phyloP scores from a whole-genome alignment of 352 stramenopile genomes.

The Phytopythium cucurbitacearum region DNA sequence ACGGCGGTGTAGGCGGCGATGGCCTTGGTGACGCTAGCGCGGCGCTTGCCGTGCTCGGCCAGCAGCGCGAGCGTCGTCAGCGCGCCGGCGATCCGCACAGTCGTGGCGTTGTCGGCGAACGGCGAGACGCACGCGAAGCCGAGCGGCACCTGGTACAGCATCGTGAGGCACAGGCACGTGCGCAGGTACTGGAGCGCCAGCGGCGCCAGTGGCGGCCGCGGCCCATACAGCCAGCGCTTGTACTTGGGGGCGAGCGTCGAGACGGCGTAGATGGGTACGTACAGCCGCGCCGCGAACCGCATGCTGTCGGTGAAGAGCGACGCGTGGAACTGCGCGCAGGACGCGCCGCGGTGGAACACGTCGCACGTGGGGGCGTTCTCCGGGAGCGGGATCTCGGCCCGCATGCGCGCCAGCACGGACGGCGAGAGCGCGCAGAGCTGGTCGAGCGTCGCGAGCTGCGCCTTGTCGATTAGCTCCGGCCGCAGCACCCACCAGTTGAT shows the following conservation, averaged over 20 bases:
- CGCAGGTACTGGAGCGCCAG: constrained; percentile 46
- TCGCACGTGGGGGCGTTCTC: constrained; percentile 42
- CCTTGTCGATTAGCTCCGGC: constrained; percentile 36
- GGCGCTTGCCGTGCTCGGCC: constrained; percentile 47
- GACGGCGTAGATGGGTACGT: constrained; percentile 63
- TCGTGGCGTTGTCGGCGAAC: constrained; percentile 22
- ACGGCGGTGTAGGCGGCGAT: constrained; percentile 48
- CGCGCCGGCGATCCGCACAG: constrained; percentile 29
- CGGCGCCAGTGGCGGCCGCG: constrained; percentile 29
- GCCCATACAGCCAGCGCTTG: constrained; percentile 57
- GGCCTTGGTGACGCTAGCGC: constrained; percentile 50
- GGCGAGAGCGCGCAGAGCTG: constrained; percentile 33
- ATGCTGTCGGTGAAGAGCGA: constrained; percentile 34
- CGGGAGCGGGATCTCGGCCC: constrained; percentile 39
- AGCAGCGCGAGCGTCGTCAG: constrained; percentile 41
- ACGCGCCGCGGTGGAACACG: constrained; percentile 46
- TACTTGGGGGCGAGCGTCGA: constrained; percentile 49
- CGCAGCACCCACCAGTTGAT: constrained; percentile 68
- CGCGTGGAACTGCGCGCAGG: constrained; percentile 43
- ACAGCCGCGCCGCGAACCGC: constrained; percentile 37
- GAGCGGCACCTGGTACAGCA: constrained; percentile 57
- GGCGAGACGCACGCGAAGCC: constrained; percentile 43
- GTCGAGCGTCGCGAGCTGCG: constrained; percentile 48
- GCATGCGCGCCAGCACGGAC: constrained; percentile 42
- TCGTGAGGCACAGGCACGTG: constrained; percentile 51